Evolutionary conservation across 2,329 filamentous ascomycete species (phyloP).

Genomic region (Colletotrichum sansevieriae): DNA sequence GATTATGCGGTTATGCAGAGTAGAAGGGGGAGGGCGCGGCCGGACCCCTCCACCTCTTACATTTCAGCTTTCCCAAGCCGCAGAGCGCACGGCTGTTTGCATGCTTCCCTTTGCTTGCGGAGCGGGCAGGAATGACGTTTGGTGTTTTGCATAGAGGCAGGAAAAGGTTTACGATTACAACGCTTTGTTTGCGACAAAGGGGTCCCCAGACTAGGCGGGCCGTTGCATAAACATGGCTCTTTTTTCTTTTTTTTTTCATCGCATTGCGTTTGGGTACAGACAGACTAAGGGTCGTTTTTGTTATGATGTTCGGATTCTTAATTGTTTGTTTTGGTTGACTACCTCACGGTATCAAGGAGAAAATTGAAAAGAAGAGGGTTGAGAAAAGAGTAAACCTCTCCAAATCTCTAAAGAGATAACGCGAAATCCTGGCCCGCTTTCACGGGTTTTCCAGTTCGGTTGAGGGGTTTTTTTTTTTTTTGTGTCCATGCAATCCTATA

Average conservation of each 20-base stretch:
- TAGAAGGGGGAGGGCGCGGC: no score
- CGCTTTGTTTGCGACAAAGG: slow-evolving; percentile 9
- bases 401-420: slow-evolving; percentile 15
- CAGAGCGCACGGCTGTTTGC: slow-evolving; percentile 13
- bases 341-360: slow-evolving; percentile 36
- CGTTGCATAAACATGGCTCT: slow-evolving; percentile 10
- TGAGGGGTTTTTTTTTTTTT: slow-evolving; percentile 9
- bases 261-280: neutral
- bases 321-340: slow-evolving; percentile 16
- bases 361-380: slow-evolving; percentile 9
- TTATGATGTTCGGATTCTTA: slow-evolving; percentile 16
- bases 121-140: slow-evolving; percentile 11
- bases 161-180: neutral
- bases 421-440: slow-evolving; percentile 25
- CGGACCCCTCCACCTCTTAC: no score
- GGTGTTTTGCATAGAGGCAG: neutral
- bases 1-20: no score
- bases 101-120: no score
- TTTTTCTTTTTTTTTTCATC: neutral
- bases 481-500: slow-evolving; percentile 39
- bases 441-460: slow-evolving; percentile 21
- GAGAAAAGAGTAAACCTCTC: slow-evolving; percentile 12
- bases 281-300: neutral
- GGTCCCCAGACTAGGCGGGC: neutral
- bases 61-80: neutral